phyloP scores from a whole-genome alignment of 179 eudicot genomes.

The Silene noctiflora region DNA sequence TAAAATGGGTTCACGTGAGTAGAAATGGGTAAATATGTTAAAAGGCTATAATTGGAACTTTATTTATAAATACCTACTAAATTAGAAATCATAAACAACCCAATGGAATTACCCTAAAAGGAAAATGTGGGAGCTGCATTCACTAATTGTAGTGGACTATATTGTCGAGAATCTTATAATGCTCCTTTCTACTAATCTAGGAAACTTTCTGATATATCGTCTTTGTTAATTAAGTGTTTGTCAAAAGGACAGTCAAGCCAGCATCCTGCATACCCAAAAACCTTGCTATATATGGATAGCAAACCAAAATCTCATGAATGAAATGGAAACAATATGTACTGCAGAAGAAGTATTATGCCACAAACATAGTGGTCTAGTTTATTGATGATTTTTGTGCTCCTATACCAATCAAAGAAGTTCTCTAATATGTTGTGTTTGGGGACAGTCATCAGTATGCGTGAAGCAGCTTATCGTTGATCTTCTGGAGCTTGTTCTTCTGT shows the following conservation, averaged over 20 bases:
- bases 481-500: slow-evolving; percentile 67
- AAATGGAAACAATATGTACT: too few species aligned
- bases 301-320: background rate
- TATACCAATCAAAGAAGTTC: background rate
- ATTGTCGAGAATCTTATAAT: background rate
- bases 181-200: background rate
- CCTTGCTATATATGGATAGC: background rate
- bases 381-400: background rate
- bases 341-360: background rate
- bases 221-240: too few species aligned
- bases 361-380: background rate
- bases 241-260: background rate
- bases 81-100: background rate
- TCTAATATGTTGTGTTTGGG: slow-evolving; percentile 16
- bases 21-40: too few species aligned
- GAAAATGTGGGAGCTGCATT: background rate
- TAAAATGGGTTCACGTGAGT: too few species aligned
- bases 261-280: background rate
- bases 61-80: too few species aligned
- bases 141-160: background rate
- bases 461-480: slow-evolving; percentile 81
- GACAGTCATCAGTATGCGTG: slow-evolving; percentile 82
- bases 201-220: background rate
- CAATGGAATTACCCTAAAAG: background rate
- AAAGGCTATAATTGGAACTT: too few species aligned